A percentile compares a stretch with the other conserved stretches of the same genome.
These are phyloP conservation scores for Hansenula sp. DNA, from an alignment of 1,139 yeast species.

Conservation along the genomic window DNA sequence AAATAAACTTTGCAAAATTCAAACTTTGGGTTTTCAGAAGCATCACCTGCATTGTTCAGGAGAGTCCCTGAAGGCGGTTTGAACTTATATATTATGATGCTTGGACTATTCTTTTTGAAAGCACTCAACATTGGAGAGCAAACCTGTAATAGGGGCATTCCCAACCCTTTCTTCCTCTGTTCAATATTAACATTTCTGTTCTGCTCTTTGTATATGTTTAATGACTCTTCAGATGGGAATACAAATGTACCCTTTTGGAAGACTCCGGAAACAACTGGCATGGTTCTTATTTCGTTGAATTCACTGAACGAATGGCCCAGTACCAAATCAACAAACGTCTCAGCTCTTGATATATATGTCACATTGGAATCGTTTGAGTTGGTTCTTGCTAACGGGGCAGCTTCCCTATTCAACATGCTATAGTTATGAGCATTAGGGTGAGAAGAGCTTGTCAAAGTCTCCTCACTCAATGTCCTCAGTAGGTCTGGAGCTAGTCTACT, in stretches of 20 bases:
- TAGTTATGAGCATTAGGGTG: neutral
- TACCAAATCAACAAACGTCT: conserved; percentile 19
- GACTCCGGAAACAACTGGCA: conserved; percentile 27
- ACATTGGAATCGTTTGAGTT: conserved; percentile 4
- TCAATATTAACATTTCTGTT: conserved; percentile 22
- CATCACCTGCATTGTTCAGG: neutral
- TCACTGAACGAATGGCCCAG: conserved; percentile 19
- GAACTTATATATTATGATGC: conserved; percentile 27
- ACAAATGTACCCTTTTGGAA: conserved; percentile 27
- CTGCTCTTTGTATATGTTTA: conserved; percentile 22
- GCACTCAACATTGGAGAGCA: conserved; percentile 24
- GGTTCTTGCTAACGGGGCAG: neutral
- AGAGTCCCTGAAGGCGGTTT: conserved; percentile 8
- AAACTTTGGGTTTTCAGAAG: conserved; percentile 9
- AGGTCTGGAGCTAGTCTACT: neutral
- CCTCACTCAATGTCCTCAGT: conserved; percentile 6
- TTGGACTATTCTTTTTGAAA: conserved; percentile 24
- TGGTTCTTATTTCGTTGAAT: conserved; percentile 22
- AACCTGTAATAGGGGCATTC: conserved; percentile 30
- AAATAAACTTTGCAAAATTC: conserved; percentile 19
- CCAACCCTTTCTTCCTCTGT: conserved; percentile 20
- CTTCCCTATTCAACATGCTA: no score
- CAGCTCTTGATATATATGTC: conserved; percentile 9
- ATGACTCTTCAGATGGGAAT: conserved; percentile 28
- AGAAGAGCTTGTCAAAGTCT: conserved; percentile 4